Evolutionary conservation across 192 early-diverging fungal species (phyloP).

Genomic region (Umbelopsis isabellina): DNA sequence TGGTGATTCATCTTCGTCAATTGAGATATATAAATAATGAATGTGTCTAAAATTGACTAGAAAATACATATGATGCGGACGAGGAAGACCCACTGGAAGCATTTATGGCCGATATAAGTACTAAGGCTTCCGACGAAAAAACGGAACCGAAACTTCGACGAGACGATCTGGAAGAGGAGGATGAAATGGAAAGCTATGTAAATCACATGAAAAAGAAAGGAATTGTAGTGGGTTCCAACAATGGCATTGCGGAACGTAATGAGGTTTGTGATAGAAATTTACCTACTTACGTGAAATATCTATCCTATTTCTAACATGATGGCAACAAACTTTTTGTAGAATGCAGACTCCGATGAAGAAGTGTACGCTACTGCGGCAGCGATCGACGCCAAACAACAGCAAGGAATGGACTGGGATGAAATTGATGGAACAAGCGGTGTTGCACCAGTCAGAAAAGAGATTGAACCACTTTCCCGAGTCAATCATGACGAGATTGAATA

Average conservation of each 20-base stretch:
- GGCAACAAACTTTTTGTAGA: slow-evolving; percentile 29
- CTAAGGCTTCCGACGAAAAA: slow-evolving; percentile 50
- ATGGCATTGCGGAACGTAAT: slow-evolving; percentile 41
- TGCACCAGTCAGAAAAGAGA: slow-evolving; percentile 55
- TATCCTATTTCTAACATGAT: neutral
- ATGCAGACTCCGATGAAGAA: slow-evolving; percentile 81
- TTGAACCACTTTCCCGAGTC: slow-evolving; percentile 62
- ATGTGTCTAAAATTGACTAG: too few relatives aligned
- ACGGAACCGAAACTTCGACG: slow-evolving; percentile 53
- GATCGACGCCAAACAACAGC: slow-evolving; percentile 51
- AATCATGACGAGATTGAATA: slow-evolving; percentile 74
- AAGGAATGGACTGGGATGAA: slow-evolving; percentile 38
- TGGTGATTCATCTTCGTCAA: too few relatives aligned
- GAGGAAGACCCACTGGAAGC: slow-evolving; percentile 81
- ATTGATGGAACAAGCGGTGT: slow-evolving; percentile 22
- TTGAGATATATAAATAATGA: neutral
- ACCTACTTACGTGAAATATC: neutral
- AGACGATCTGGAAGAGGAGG: slow-evolving; percentile 77
- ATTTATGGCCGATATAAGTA: slow-evolving; percentile 78
- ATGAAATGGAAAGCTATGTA: slow-evolving; percentile 75
- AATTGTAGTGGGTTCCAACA: slow-evolving; percentile 66
- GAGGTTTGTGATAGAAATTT: slow-evolving; percentile 42
- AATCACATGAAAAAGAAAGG: slow-evolving; percentile 78
- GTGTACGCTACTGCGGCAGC: slow-evolving; percentile 82
- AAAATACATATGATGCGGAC: slow-evolving; percentile 39